Evolutionary conservation across 169 alveolate species (phyloP), one percentile per base, ranked within the genome.

Genomic region (Theileria sp.): DNA sequence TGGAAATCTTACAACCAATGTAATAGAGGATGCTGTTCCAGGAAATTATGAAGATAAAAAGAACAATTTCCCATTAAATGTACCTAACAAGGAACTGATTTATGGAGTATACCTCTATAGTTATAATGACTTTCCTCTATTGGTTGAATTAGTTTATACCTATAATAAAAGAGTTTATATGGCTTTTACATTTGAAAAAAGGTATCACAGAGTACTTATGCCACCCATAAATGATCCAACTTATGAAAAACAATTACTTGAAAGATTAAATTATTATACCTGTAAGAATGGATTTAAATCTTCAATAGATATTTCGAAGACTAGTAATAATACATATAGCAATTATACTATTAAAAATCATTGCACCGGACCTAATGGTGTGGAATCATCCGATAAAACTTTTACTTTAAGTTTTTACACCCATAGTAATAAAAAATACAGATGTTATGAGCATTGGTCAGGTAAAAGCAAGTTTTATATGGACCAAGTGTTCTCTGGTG

Each of bases 211-310:
- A 21, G 15, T 58, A 21, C 28, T 21, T 21, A 21, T 58, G 26
- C 67, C 67, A 25, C 67, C 67, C 0, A 6, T 58, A 21, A 19
- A 58, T 58, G 36, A 58, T 58, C 67, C 67, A 10, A 6, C 26
- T 13, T 58, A 58, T 58, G 34, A 21, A 25, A 25, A 58, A 9
- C 10, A 21, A 21, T 58, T 58, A 25, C 13, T 21, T 25, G 67
- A 58, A 58, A 58, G 54, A 10, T 44, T 44, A 44, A 44, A 44
- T 44, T 44, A 44, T 44, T 44, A 44, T 44, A 44, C 54, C 32
- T 58, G 34, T 58, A 58, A 58, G n/a, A 58, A 58, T 17, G 36
- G 67, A 58, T 58, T 58, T n/a, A 58, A 58, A 58, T 13, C 28
- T 58, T 21, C 67, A 21, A 58, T 58, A 58, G 67, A 58, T 58